These are phyloP conservation scores for Pseudofabraea citricarpa DNA, from an alignment of 2,329 filamentous ascomycete species.

Conservation along the genomic window DNA sequence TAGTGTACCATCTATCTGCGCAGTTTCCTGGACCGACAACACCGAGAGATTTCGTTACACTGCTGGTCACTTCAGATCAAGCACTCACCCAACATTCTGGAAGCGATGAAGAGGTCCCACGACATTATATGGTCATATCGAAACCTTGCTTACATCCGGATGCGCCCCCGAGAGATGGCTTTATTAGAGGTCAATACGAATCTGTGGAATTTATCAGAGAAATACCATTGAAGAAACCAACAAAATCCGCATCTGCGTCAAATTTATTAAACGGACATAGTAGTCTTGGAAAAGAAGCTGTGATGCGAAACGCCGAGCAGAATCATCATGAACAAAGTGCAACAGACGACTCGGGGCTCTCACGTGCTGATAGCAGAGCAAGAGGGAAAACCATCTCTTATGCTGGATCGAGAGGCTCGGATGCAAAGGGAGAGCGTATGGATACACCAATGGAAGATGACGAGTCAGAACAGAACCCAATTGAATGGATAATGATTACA, in stretches of 20 bases:
- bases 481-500: constrained; percentile 75
- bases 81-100: constrained; percentile 14
- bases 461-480: constrained; percentile 54
- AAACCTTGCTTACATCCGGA: constrained; percentile 77
- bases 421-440: constrained; percentile 30
- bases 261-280: constrained; percentile 33
- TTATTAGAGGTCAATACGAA: constrained; percentile 82
- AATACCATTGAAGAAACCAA: constrained; percentile 50
- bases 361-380: constrained; percentile 18
- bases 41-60: constrained; percentile 80
- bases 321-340: constrained; percentile 10
- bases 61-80: constrained; percentile 61
- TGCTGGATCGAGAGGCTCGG: constrained; percentile 31
- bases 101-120: constrained; percentile 36
- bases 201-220: constrained; percentile 89
- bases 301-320: constrained; percentile 36
- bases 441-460: constrained; percentile 29
- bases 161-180: constrained; percentile 64
- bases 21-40: constrained; percentile 87
- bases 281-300: constrained; percentile 35
- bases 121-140: constrained; percentile 83
- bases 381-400: constrained; percentile 36
- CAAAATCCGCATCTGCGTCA: constrained; percentile 39
- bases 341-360: constrained; percentile 14
- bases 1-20: constrained; percentile 80